Base-by-base conservation (phyloP, 139 green algal genomes). In the Micromonas commoda region DNA sequence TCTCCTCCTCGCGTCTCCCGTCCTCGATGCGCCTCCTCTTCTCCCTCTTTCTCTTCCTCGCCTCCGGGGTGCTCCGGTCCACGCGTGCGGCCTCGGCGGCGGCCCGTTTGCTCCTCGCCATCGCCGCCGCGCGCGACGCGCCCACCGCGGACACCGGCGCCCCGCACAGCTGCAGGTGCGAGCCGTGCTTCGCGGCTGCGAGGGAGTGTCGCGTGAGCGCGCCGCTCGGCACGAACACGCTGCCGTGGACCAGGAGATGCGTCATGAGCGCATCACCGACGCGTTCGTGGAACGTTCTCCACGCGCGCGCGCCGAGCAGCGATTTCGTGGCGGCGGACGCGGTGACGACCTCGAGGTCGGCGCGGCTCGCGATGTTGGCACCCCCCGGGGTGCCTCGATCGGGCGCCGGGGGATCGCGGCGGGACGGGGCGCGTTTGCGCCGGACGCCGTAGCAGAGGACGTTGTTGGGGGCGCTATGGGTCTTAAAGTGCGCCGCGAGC, bases 181-280 rank as follows among this genome's bases (percentile, higher is more conserved):
- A 86, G 31, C 82, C 79, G 75, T 86, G 16, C 45, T 57, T 16
- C 9, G 9, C n/a, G n/a, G n/a, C n/a, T n/a, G n/a, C n/a, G n/a
- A n/a, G n/a, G n/a, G n/a, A n/a, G n/a, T n/a, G n/a, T n/a, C n/a
- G n/a, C n/a, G n/a, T n/a, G n/a, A n/a, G n/a, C n/a, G n/a, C 45
- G 9, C 45, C 45, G 45, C 9, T 57, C 45, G 45, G 45, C 16
- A 73, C 31, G 64, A 94, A 94, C 13, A 94, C 70, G 37, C 71
- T 77, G 29, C 60, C 66, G 54, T 92, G 84, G 33, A 87, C 79
- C 66, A 94, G 87, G 57, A 94, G 81, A 60, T 86, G 77, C 67
- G 91, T 82, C 90, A 94, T 88, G 0, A 91, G 24, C 2, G 82
- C 84, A 73, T 93, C 88, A 0, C 90, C 90, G 13, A 91, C 82